Conservation (phyloP, 208 protist species). For the Phytomonas sp. region DNA sequence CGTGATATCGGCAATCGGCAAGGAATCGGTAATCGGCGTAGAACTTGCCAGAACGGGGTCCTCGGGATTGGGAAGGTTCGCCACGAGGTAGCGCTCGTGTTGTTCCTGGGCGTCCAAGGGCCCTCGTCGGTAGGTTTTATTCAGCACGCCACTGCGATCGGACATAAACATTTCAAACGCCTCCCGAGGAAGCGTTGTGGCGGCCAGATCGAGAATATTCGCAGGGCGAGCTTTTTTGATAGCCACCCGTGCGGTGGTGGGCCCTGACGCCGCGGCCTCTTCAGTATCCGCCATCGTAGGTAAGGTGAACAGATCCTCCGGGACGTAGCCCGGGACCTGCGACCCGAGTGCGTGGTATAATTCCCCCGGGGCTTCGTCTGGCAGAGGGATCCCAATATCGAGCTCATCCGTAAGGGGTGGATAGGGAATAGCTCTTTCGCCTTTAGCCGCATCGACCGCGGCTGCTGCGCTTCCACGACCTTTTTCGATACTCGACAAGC, state of each 20-base stretch:
- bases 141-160: constrained; percentile 56
- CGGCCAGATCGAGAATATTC: constrained; percentile 52
- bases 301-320: constrained; percentile 20
- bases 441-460: constrained; percentile 13
- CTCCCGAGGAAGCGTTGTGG: constrained; percentile 66
- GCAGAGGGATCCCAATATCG: constrained; percentile 74
- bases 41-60: constrained; percentile 6
- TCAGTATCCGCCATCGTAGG: constrained; percentile 19
- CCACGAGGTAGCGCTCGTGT: constrained; percentile 38
- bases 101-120: constrained; percentile 55
- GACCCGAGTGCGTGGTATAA: constrained; percentile 19
- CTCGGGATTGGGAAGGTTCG: constrained; percentile 16
- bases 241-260: constrained; percentile 4
- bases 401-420: constrained; percentile 47
- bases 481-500: constrained; percentile 78
- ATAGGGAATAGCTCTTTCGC: constrained; percentile 23
- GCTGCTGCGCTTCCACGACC: constrained; percentile 49
- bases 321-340: constrained; percentile 9
- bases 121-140: constrained; percentile 46
- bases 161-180: constrained; percentile 55
- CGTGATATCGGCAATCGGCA: constrained; percentile 19
- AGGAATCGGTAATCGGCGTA: constrained; percentile 4
- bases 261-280: constrained; percentile 8
- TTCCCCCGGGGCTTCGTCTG: constrained; percentile 47
- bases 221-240: constrained; percentile 18